Percentiles rank a stretch among this genome's conserved stretches.
These are phyloP conservation scores for Daldinia vernicosa DNA, from an alignment of 495 filamentous ascomycete genomes.

Conservation along the genomic window DNA sequence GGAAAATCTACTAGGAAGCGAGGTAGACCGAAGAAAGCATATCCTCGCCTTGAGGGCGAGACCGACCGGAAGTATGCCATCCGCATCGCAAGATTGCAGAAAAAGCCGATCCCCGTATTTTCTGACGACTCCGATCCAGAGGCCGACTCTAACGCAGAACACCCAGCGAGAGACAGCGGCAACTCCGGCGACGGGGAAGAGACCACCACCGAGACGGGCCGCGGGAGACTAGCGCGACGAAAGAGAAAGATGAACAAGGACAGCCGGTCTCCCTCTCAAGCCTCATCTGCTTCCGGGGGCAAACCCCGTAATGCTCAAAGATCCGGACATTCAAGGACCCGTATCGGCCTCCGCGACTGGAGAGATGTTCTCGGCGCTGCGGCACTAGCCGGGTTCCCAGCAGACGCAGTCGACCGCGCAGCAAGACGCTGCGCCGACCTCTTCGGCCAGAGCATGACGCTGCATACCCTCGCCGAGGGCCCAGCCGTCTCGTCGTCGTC, in stretches of 20 bases:
- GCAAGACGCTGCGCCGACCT: constrained; percentile 74
- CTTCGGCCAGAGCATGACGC: constrained; percentile 70
- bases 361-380: constrained; percentile 80
- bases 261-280: constrained; percentile 10
- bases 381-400: constrained; percentile 71
- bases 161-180: constrained; percentile 14
- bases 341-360: constrained; percentile 74
- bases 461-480: constrained; percentile 64
- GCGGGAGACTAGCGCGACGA: constrained; percentile 1
- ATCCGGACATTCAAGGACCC: constrained; percentile 18
- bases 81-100: constrained; percentile 50
- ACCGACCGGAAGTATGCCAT: constrained; percentile 52
- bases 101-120: constrained; percentile 36
- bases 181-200: constrained; percentile 30
- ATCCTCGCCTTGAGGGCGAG: constrained; percentile 53
- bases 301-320: neutral
- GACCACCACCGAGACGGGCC: constrained; percentile 3
- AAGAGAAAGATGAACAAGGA: neutral
- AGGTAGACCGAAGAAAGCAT: constrained; percentile 52
- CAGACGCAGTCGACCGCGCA: constrained; percentile 68
- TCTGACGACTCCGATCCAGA: constrained; percentile 18
- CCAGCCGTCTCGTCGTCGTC: constrained; percentile 18
- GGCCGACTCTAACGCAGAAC: neutral
- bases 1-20: constrained; percentile 18
- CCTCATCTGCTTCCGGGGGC: constrained; percentile 12